These are phyloP conservation scores for Boletus sp. DNA, from an alignment of 768 basidiomycete genomes.

Conservation along the genomic window DNA sequence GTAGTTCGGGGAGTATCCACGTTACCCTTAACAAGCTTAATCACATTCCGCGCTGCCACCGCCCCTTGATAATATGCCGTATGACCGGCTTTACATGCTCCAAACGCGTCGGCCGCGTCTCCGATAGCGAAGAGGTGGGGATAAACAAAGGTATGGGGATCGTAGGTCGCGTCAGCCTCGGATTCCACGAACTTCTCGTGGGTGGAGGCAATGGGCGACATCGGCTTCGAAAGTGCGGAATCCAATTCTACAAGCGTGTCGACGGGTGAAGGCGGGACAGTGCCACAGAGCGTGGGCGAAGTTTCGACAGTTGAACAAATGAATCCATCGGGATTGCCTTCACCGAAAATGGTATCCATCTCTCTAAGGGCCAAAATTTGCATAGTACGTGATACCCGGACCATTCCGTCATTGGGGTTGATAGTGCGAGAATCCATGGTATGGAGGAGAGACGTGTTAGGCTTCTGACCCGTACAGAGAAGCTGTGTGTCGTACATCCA, in stretches of 20 bases:
- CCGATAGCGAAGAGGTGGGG: constrained; percentile 60
- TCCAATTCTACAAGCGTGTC: constrained; percentile 11
- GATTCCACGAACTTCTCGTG: background rate
- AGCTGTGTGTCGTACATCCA: constrained; percentile 34
- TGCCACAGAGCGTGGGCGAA: constrained; percentile 6
- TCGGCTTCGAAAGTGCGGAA: background rate
- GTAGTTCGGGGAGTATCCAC: background rate
- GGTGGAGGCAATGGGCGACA: background rate
- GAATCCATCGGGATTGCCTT: background rate
- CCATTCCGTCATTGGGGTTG: constrained; percentile 36
- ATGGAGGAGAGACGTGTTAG: constrained; percentile 49
- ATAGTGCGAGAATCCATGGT: constrained; percentile 42
- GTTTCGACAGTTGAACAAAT: background rate
- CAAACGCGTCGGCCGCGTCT: constrained; percentile 62
- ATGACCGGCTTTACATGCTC: constrained; percentile 59
- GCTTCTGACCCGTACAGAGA: constrained; percentile 58
- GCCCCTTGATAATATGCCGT: constrained; percentile 51
- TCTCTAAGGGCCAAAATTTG: constrained; percentile 36
- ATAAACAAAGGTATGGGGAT: constrained; percentile 25
- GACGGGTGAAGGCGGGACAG: constrained; percentile 4
- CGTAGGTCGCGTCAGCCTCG: constrained; percentile 21
- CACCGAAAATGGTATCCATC: background rate
- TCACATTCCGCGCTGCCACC: constrained; percentile 53
- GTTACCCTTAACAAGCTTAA: constrained; percentile 39
- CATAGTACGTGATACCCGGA: constrained; percentile 49